Evolutionary conservation across 2,329 filamentous ascomycete genomes (phyloP), one percentile per base, ranked within the genome.

Genomic region (Pyrenochaeta sp.): DNA sequence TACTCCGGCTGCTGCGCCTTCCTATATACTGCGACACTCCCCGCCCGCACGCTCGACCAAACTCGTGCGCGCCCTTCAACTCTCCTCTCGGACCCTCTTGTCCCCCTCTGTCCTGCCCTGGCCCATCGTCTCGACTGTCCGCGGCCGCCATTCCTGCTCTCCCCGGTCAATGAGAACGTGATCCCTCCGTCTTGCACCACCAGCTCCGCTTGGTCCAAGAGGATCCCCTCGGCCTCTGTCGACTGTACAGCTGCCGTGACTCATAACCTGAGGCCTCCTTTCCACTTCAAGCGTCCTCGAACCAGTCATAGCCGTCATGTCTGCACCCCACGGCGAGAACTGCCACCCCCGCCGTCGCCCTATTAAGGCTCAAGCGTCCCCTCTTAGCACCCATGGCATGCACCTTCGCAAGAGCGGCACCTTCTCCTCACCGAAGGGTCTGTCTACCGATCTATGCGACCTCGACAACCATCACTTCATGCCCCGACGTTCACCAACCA

Each of bases 371-470:
- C 58, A 60, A 34, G 51, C 55, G 57, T 53, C 67, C 40, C 60
- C 65, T 57, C 57, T 63, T 50, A 62, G 53, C 66, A 71, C 64
- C 57, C 68, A 62, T 65, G 68, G 65, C 63, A 74, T 76, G 71
- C 69, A 66, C 38, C 68, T 79, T 51, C 73, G 74, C 60, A 78
- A 78, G 67, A 71, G 73, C 44, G 71, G 72, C 42, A 79, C 77
- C 51, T 79, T 79, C 61, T 74, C 75, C 50, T 73, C 74, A 37
- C 72, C 73, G 34, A 69, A 69, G 50, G 60, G 58, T 34, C 44
- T 68, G 39, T 61, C 60, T 13, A 65, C 61, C 38, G 73, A 73
- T 51, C 60, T 74, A 43, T 70, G 64, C 56, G 71, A 72, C 53
- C 40, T 72, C 44, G 65, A 61, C 34, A 72, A 72, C 57, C 55